A percentile compares a stretch with the other conserved stretches of the same genome.
phyloP scores from a whole-genome alignment of 768 basidiomycete species.

The Amanita pseudoporphyria region DNA sequence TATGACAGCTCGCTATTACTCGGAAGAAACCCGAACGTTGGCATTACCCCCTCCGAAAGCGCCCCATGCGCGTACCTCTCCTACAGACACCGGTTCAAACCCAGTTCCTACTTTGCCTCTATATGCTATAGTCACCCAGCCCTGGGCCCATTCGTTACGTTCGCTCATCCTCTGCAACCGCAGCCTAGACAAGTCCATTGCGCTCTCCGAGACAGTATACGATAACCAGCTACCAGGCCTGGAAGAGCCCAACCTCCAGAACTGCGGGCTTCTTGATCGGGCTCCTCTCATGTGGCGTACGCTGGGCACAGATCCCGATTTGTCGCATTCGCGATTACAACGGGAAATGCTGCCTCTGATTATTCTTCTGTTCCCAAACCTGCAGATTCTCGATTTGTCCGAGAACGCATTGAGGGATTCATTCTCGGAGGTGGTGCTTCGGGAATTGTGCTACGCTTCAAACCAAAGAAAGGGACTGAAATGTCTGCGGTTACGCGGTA shows the following conservation, averaged over 20 bases:
- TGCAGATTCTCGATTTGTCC: constrained; percentile 61
- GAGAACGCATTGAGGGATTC: constrained; percentile 57
- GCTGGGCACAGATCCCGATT: background rate
- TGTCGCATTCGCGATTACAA: constrained; percentile 30
- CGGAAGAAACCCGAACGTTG: constrained; percentile 43
- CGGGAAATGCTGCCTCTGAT: constrained; percentile 46
- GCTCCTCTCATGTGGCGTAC: too few relatives aligned
- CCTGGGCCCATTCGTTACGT: constrained; percentile 48
- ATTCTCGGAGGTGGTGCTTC: constrained; percentile 41
- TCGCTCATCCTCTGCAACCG: constrained; percentile 53
- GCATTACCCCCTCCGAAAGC: constrained; percentile 51
- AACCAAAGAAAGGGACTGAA: constrained; percentile 44
- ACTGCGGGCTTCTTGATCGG: constrained; percentile 28
- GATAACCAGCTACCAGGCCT: constrained; percentile 45
- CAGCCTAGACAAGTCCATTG: constrained; percentile 54
- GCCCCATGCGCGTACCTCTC: constrained; percentile 53
- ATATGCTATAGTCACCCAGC: constrained; percentile 5
- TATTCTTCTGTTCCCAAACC: constrained; percentile 58
- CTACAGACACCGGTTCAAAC: constrained; percentile 14
- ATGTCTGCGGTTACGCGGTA: constrained; percentile 60
- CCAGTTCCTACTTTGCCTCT: background rate
- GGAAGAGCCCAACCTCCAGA: constrained; percentile 67
- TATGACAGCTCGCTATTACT: constrained; percentile 50
- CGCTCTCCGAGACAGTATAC: constrained; percentile 34
- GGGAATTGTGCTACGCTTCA: constrained; percentile 16